Percentiles rank a stretch among this genome's conserved stretches.
phyloP scores from a whole-genome alignment of 2,329 filamentous ascomycete genomes.

The Didymella keratinophila region DNA sequence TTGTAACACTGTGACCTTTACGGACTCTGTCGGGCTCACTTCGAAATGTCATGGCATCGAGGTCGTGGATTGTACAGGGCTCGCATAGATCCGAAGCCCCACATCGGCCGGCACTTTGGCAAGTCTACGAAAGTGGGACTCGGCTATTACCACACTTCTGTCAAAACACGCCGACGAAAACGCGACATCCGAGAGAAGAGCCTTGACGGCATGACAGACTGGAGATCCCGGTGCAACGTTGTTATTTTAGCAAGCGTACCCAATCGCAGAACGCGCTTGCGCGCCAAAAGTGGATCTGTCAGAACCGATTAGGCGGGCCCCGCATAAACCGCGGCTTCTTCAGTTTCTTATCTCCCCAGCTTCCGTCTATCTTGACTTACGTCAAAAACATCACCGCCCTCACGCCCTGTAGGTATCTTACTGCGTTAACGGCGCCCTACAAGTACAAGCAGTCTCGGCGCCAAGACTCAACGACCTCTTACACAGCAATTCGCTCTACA shows the following conservation, averaged over 20 bases:
- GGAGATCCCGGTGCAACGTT: neutral
- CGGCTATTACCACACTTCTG: neutral
- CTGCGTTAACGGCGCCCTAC: constrained; percentile 21
- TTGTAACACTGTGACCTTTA: neutral
- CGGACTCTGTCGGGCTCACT: neutral
- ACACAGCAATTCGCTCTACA: constrained; percentile 5
- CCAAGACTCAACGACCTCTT: constrained; percentile 28
- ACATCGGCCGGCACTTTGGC: neutral
- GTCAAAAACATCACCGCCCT: constrained; percentile 20
- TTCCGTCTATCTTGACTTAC: constrained; percentile 32
- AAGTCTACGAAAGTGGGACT: neutral
- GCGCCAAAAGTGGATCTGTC: constrained; percentile 1
- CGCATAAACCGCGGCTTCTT: neutral
- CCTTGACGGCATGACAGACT: constrained; percentile 1
- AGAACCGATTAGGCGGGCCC: constrained; percentile 14
- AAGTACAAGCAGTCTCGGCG: constrained; percentile 30
- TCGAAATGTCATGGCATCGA: neutral
- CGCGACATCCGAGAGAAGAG: constrained; percentile 1
- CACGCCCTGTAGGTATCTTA: constrained; percentile 19
- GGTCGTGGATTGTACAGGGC: neutral
- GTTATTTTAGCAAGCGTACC: neutral
- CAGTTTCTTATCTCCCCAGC: constrained; percentile 12
- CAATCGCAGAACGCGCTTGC: neutral
- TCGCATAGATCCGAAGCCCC: neutral
- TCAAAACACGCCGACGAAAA: constrained; percentile 8